Percentiles rank a stretch among this genome's conserved stretches.
Evolutionary conservation across 306 rosid species (phyloP).

Genomic region (Vicia villosa): DNA sequence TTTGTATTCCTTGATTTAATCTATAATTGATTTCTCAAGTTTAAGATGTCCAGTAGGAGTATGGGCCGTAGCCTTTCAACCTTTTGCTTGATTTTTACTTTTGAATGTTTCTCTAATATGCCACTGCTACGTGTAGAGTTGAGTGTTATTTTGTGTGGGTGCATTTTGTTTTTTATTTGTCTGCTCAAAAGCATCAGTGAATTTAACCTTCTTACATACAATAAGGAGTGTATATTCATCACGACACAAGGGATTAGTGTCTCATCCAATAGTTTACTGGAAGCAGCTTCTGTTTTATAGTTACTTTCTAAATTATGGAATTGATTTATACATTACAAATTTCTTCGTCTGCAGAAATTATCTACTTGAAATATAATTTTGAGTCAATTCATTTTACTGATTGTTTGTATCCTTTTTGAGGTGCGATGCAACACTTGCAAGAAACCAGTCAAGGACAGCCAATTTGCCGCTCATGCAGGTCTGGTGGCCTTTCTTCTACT

Average conservation of each 20-base stretch:
- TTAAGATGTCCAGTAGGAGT: constrained; percentile 8
- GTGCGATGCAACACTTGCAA: constrained; percentile 93
- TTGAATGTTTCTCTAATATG: constrained; percentile 28
- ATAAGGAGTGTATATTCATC: constrained; percentile 16
- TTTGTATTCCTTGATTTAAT: not conserved
- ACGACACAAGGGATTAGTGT: not conserved
- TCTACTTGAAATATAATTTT: constrained; percentile 25
- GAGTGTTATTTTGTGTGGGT: constrained; percentile 16
- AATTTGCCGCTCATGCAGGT: constrained; percentile 90
- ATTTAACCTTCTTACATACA: not conserved
- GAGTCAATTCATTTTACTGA: constrained; percentile 36
- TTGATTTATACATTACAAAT: constrained; percentile 26
- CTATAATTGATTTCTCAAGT: constrained; percentile 18
- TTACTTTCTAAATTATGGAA: not conserved
- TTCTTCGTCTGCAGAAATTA: constrained; percentile 31
- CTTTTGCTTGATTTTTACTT: constrained; percentile 26
- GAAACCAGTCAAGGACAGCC: constrained; percentile 86
- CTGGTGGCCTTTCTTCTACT: constrained; percentile 31
- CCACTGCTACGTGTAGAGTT: constrained; percentile 8
- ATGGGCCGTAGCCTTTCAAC: constrained; percentile 5
- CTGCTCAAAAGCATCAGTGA: not conserved
- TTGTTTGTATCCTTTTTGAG: constrained; percentile 56
- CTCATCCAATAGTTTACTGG: constrained; percentile 22
- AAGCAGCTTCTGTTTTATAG: constrained; percentile 28
- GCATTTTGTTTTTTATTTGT: constrained; percentile 1